These are phyloP conservation scores for Aspergillus campestris DNA, from an alignment of 495 filamentous ascomycete species.

Conservation along the genomic window DNA sequence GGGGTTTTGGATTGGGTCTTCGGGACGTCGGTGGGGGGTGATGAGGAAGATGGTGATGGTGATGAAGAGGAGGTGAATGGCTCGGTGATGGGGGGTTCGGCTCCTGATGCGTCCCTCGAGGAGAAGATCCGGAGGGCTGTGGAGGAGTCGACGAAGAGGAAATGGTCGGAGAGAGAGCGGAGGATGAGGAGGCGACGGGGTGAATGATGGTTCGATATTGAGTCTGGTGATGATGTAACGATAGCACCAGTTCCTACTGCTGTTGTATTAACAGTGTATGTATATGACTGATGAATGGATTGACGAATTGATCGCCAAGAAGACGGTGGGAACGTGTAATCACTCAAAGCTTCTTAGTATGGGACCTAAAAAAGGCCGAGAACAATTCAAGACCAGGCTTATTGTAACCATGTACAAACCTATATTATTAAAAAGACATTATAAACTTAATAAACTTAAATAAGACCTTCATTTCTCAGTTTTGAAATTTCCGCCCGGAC, in stretches of 20 bases:
- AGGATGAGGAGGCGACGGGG: constrained; percentile 1
- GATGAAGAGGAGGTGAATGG: constrained; percentile 10
- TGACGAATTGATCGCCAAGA: too few relatives aligned
- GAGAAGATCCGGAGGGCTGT: constrained; percentile 17
- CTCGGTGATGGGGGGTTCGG: too few relatives aligned
- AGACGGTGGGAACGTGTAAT: too few relatives aligned
- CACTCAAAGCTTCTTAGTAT: too few relatives aligned
- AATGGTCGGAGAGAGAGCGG: neutral
- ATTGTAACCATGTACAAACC: neutral
- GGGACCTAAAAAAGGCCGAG: too few relatives aligned
- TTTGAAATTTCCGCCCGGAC: constrained; percentile 30
- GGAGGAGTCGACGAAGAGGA: constrained; percentile 9
- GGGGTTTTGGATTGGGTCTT: constrained; percentile 69
- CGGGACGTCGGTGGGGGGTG: constrained; percentile 56
- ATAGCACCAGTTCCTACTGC: too few relatives aligned
- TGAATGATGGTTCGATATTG: neutral
- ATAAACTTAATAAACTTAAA: constrained; percentile 1
- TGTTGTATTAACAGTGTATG: too few relatives aligned
- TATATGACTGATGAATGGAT: too few relatives aligned
- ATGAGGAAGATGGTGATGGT: constrained; percentile 34
- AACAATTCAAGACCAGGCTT: too few relatives aligned
- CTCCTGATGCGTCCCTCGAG: constrained; percentile 3
- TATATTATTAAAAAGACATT: too few relatives aligned
- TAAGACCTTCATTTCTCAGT: constrained; percentile 20
- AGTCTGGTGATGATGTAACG: neutral